Evolutionary conservation across 2,329 filamentous ascomycete species (phyloP).

Genomic region (Knufia fluminis): DNA sequence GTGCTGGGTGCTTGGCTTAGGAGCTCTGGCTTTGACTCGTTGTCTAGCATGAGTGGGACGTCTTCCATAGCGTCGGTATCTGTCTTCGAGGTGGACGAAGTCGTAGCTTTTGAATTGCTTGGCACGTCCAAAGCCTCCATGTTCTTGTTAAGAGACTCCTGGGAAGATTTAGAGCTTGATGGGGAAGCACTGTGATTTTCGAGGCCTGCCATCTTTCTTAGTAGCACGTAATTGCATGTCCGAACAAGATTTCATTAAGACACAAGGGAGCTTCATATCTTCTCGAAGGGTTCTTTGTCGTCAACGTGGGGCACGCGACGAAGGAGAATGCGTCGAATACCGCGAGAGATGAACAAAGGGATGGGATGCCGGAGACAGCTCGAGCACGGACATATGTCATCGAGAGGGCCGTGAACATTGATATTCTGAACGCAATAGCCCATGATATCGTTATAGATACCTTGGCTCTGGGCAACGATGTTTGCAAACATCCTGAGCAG

Average conservation of each 20-base stretch:
- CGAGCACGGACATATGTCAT: neutral
- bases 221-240: neutral
- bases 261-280: neutral
- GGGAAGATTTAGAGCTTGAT: conserved; percentile 17
- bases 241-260: neutral
- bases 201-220: conserved; percentile 8
- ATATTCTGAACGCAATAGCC: neutral
- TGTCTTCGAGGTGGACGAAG: too few species aligned
- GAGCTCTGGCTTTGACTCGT: neutral
- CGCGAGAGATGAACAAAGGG: conserved; percentile 3
- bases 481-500: too few species aligned
- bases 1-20: neutral
- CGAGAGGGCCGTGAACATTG: neutral
- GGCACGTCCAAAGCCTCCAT: neutral
- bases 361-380: neutral
- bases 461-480: too few species aligned
- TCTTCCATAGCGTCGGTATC: neutral
- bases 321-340: neutral
- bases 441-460: too few species aligned
- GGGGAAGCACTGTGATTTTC: conserved; percentile 20
- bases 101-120: neutral
- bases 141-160: neutral
- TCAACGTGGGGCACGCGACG: neutral
- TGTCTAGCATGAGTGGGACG: neutral
- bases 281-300: conserved; percentile 1